Percentiles rank a stretch among this genome's conserved stretches.
phyloP scores from a whole-genome alignment of 805 yeast genomes.

The Candida montana region DNA sequence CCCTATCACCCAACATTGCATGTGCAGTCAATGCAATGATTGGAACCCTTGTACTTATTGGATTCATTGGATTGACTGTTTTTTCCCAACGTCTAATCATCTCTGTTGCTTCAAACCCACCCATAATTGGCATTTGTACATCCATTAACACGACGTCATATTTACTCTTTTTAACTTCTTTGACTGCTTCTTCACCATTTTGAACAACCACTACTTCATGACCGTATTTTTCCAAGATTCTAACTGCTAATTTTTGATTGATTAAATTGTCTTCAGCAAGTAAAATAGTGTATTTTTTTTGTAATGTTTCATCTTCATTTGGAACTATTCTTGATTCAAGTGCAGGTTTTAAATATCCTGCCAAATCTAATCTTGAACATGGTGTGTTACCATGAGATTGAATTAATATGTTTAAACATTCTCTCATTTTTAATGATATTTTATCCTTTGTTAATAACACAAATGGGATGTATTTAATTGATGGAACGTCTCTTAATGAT shows the following conservation, averaged over 20 bases:
- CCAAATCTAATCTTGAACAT: conserved; percentile 74
- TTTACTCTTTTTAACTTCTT: conserved; percentile 59
- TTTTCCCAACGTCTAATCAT: conserved; percentile 85
- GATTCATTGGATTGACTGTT: conserved; percentile 65
- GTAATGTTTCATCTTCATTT: conserved; percentile 71
- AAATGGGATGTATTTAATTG: conserved; percentile 79
- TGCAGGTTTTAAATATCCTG: conserved; percentile 80
- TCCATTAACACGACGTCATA: conserved; percentile 88
- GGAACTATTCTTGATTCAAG: conserved; percentile 78
- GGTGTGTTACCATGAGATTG: conserved; percentile 88
- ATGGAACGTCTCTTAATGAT: conserved; percentile 60
- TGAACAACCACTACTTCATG: conserved; percentile 82
- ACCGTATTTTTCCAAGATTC: conserved; percentile 80
- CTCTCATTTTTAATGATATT: conserved; percentile 72
- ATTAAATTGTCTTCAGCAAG: conserved; percentile 86
- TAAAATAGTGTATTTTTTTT: conserved; percentile 63
- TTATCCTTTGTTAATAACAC: conserved; percentile 72
- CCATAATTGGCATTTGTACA: conserved; percentile 95
- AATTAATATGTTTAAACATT: conserved; percentile 80
- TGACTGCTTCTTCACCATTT: conserved; percentile 78
- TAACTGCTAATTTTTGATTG: conserved; percentile 81
- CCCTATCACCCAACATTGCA: conserved; percentile 92
- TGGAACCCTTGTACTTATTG: conserved; percentile 71
- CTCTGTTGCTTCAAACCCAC: conserved; percentile 89
- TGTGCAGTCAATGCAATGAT: conserved; percentile 89